A percentile compares a stretch with the other conserved stretches of the same genome.
phyloP scores from a whole-genome alignment of 192 early-diverging fungal genomes.

The Globomyces pollinis-pini region DNA sequence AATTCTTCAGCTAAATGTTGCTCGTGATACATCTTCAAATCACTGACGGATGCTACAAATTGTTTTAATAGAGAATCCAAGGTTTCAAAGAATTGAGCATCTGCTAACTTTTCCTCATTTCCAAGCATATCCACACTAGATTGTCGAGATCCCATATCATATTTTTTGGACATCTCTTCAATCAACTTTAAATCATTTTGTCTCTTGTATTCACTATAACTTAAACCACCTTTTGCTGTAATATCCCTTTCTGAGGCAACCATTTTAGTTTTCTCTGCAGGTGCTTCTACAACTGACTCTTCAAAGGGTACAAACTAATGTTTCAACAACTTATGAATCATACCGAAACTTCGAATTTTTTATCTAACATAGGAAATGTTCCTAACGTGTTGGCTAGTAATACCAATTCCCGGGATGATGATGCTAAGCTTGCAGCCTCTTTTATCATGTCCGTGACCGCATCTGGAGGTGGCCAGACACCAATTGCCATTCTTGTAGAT shows the following conservation, averaged over 20 bases:
- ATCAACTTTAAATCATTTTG: slow-evolving; percentile 35
- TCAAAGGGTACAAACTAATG: slow-evolving; percentile 22
- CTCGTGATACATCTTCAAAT: slow-evolving; percentile 28
- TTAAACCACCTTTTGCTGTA: slow-evolving; percentile 13
- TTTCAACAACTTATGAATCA: slow-evolving; percentile 12
- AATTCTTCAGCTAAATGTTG: slow-evolving; percentile 34
- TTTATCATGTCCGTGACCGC: slow-evolving; percentile 42
- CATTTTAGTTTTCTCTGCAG: neutral
- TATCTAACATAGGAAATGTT: slow-evolving; percentile 29
- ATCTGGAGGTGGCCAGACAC: slow-evolving; percentile 45
- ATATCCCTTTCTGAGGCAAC: neutral
- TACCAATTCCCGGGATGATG: slow-evolving; percentile 21
- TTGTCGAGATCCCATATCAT: neutral
- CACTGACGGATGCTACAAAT: slow-evolving; percentile 33
- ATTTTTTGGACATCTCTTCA: slow-evolving; percentile 33
- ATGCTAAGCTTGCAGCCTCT: slow-evolving; percentile 28
- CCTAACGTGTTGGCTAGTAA: slow-evolving; percentile 36
- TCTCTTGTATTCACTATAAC: slow-evolving; percentile 35
- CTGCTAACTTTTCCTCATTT: slow-evolving; percentile 9
- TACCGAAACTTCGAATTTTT: slow-evolving; percentile 20
- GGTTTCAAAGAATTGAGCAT: slow-evolving; percentile 24
- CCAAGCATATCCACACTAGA: neutral
- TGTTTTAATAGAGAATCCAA: slow-evolving; percentile 28
- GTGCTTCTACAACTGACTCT: neutral
- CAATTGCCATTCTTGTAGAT: slow-evolving; percentile 44